Evolutionary conservation across 768 basidiomycete species (phyloP).

Genomic region (Psilocybe cubensis): DNA sequence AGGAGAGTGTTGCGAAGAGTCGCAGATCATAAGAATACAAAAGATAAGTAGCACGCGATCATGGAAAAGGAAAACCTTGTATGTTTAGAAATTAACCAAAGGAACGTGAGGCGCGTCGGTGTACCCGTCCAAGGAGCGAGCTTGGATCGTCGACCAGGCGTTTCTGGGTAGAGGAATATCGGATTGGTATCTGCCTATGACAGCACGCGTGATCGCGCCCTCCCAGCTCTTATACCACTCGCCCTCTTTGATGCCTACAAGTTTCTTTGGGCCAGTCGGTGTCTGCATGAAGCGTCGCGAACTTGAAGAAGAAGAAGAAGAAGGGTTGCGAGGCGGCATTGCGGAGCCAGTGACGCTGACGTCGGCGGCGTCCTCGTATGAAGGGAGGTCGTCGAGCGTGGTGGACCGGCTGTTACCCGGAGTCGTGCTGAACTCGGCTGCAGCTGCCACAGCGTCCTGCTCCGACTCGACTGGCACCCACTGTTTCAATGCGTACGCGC

Average conservation of each 20-base stretch:
- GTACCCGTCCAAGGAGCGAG: slow-evolving; percentile 31
- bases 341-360: not conserved
- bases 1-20: not conserved
- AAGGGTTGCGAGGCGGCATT: not conserved
- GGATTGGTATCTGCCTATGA: slow-evolving; percentile 48
- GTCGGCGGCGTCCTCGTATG: slow-evolving; percentile 7
- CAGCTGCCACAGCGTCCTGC: slow-evolving; percentile 12
- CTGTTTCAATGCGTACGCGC: slow-evolving; percentile 73
- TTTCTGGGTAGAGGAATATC: slow-evolving; percentile 29
- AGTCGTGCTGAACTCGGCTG: not conserved
- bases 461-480: slow-evolving; percentile 35
- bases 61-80: not conserved
- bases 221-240: slow-evolving; percentile 86
- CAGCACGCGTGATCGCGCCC: slow-evolving; percentile 62
- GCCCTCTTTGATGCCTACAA: slow-evolving; percentile 69
- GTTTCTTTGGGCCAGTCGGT: slow-evolving; percentile 37
- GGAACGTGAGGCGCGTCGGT: slow-evolving; percentile 1
- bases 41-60: not conserved
- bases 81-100: slow-evolving; percentile 2
- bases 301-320: not conserved
- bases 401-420: not conserved
- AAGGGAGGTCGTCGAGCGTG: slow-evolving; percentile 6
- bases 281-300: slow-evolving; percentile 32
- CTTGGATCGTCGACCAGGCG: slow-evolving; percentile 12
- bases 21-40: not conserved